Percentiles rank a stretch among this genome's conserved stretches.
These are phyloP conservation scores for Kingdonia uniflora DNA, from an alignment of 164 flowering plant species.

Conservation along the genomic window DNA sequence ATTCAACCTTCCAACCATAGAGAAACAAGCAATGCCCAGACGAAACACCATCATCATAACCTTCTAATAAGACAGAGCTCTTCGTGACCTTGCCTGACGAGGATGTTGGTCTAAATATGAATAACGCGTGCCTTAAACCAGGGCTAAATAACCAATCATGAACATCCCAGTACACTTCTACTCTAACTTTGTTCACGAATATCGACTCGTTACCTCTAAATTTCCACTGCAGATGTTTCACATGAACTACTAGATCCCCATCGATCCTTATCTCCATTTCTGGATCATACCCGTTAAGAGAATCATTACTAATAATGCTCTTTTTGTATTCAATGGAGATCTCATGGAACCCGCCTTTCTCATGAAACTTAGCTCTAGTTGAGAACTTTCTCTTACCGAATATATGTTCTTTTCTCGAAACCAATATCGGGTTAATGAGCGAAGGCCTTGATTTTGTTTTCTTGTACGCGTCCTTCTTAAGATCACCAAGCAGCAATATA, in stretches of 20 bases:
- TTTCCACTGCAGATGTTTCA: slow-evolving; percentile 70
- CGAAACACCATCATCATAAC: slow-evolving; percentile 21
- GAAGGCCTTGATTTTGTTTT: slow-evolving; percentile 53
- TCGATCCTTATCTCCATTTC: slow-evolving; percentile 70
- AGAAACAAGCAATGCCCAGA: slow-evolving; percentile 58
- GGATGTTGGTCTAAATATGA: slow-evolving; percentile 48
- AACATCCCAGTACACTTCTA: slow-evolving; percentile 72
- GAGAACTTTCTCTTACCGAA: slow-evolving; percentile 51
- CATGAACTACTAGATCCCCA: slow-evolving; percentile 47
- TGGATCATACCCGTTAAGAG: slow-evolving; percentile 25
- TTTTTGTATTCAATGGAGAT: slow-evolving; percentile 51
- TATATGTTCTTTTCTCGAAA: slow-evolving; percentile 50
- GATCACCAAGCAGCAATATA: slow-evolving; percentile 50
- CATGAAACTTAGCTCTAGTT: slow-evolving; percentile 43
- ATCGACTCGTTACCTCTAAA: slow-evolving; percentile 64
- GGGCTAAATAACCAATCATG: slow-evolving; percentile 76
- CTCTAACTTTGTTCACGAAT: slow-evolving; percentile 31
- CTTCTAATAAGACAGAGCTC: slow-evolving; percentile 26
- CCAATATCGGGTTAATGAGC: slow-evolving; percentile 41
- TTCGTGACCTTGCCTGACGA: slow-evolving; percentile 20
- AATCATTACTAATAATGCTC: slow-evolving; percentile 7
- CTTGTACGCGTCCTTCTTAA: slow-evolving; percentile 57
- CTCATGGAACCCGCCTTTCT: slow-evolving; percentile 43
- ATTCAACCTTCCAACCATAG: slow-evolving; percentile 69
- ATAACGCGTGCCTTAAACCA: slow-evolving; percentile 55